Base-by-base conservation (phyloP, 108 stramenopile genomes). In the Nitzschia sp. region DNA sequence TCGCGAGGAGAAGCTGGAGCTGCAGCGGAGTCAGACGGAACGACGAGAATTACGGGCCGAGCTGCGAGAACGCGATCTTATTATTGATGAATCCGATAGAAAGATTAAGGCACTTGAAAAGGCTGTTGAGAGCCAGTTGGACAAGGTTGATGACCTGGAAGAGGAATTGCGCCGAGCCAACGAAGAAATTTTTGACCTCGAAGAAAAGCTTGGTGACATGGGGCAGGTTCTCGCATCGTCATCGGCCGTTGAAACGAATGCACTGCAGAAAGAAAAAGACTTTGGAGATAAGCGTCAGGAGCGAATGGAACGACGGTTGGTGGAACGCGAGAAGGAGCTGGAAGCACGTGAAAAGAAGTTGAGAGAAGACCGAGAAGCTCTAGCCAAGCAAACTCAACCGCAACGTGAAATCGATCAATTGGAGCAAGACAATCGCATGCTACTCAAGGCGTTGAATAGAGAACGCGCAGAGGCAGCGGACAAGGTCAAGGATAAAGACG, bases 111-210 rank as follows among this genome's bases (percentile, higher is more conserved):
- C 48, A 5, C 64, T 74, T 5, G 66, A 75, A 54, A 60, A 75
- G 32, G 64, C 59, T 23, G 59, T 60, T 28, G 74, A 67, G 35
- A 58, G 49, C 29, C 74, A 66, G 32, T 28, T 75, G 42, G 65
- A 72, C 53, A 62, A 72, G 33, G 71, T 63, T 9, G 71, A 72
- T 28, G 71, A 72, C 28, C 26, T 72, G 26, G 54, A 62, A 31
- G 61, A 63, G 55, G 71, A 72, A 31, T 42, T 72, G 13, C 46
- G 53, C 19, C 47, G 61, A 0, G 71, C 61, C 31, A 63, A 72
- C 45, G 71, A 63, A 19, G 71, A 72, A 28, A 42, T 72, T n/a
- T 62, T 63, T 27, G 24, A 35, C 18, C 6, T 72, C 31, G 71
- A 72, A 48, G 69, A 46, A 30, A 67, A 67, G 25, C n/a, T 67